Percentiles rank a stretch among this genome's conserved stretches.
These are phyloP conservation scores for Hypoxylon sp. DNA, from an alignment of 2,329 filamentous ascomycete species.

Conservation along the genomic window DNA sequence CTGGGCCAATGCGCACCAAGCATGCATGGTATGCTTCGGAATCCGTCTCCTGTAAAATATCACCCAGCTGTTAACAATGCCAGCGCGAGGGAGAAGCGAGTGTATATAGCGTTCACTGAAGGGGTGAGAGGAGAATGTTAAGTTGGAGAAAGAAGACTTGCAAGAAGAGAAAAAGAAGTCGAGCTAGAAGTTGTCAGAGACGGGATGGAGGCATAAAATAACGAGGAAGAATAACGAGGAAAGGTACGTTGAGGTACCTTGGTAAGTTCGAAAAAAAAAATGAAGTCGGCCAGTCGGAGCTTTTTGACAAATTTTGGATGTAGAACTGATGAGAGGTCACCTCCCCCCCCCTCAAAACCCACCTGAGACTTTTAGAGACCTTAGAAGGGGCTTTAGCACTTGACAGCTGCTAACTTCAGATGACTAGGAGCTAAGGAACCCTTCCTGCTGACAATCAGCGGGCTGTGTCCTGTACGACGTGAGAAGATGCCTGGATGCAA, in stretches of 20 bases:
- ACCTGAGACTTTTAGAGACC: slow-evolving; percentile 32
- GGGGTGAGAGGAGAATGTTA: slow-evolving; percentile 2
- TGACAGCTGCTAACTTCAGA: slow-evolving; percentile 10
- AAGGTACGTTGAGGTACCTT: background rate
- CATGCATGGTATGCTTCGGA: slow-evolving; percentile 28
- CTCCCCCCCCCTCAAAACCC: slow-evolving; percentile 20
- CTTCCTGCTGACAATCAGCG: slow-evolving; percentile 1
- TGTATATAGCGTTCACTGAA: slow-evolving; percentile 17
- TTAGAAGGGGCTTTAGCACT: slow-evolving; percentile 13
- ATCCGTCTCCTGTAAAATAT: slow-evolving; percentile 7
- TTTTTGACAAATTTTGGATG: slow-evolving; percentile 19
- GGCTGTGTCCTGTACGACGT: background rate
- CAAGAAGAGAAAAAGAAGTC: slow-evolving; percentile 5
- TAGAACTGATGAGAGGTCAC: slow-evolving; percentile 13
- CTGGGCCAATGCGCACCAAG: slow-evolving; percentile 25
- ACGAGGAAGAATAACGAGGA: background rate
- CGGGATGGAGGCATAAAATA: slow-evolving; percentile 10
- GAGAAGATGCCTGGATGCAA: background rate
- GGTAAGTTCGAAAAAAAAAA: background rate
- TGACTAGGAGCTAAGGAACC: slow-evolving; percentile 14
- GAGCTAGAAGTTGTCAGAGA: slow-evolving; percentile 22
- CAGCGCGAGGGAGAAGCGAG: slow-evolving; percentile 15
- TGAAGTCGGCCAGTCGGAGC: slow-evolving; percentile 33
- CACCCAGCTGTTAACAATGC: slow-evolving; percentile 1
- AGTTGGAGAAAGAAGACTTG: background rate